Evolutionary conservation across 2,329 filamentous ascomycete species (phyloP).

Genomic region (Graphiopsis chlorocephala): DNA sequence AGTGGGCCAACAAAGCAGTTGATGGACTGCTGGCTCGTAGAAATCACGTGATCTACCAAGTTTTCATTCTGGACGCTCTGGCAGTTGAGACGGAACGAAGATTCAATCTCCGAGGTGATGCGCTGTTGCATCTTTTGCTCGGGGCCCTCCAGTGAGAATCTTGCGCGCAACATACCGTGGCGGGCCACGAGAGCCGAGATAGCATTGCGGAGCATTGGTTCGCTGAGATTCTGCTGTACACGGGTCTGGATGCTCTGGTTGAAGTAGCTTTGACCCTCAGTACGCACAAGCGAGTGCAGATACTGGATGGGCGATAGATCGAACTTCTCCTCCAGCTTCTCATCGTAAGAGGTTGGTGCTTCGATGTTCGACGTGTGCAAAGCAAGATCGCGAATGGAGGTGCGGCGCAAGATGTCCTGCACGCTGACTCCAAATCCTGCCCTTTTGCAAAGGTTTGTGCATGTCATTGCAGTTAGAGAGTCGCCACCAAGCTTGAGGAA

Average conservation of each 20-base stretch:
- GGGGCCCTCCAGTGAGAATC: slow-evolving; percentile 31
- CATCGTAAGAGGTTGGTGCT: background rate
- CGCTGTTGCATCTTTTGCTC: slow-evolving; percentile 35
- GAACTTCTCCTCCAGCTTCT: slow-evolving; percentile 10
- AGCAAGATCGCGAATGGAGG: slow-evolving; percentile 13
- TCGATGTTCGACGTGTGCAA: slow-evolving; percentile 12
- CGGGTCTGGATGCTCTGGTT: slow-evolving; percentile 18
- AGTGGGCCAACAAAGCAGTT: slow-evolving; percentile 34
- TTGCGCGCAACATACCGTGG: slow-evolving; percentile 42
- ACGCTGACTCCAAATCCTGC: slow-evolving; percentile 34
- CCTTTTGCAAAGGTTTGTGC: slow-evolving; percentile 39
- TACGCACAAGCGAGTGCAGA: slow-evolving; percentile 15
- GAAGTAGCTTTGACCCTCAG: slow-evolving; percentile 12
- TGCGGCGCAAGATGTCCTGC: slow-evolving; percentile 42
- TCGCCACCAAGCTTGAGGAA: slow-evolving; percentile 50
- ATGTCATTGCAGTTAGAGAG: slow-evolving; percentile 46
- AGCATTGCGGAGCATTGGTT: background rate
- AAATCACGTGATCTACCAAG: slow-evolving; percentile 22
- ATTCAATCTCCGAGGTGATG: slow-evolving; percentile 29
- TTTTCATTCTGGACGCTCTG: slow-evolving; percentile 20
- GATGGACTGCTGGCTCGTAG: slow-evolving; percentile 30
- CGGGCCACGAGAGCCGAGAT: slow-evolving; percentile 33
- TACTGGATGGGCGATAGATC: slow-evolving; percentile 10
- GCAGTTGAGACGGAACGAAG: background rate
- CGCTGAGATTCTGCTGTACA: background rate